Base-by-base conservation (phyloP, 179 eudicot species). In the Corrigiola litoralis region DNA sequence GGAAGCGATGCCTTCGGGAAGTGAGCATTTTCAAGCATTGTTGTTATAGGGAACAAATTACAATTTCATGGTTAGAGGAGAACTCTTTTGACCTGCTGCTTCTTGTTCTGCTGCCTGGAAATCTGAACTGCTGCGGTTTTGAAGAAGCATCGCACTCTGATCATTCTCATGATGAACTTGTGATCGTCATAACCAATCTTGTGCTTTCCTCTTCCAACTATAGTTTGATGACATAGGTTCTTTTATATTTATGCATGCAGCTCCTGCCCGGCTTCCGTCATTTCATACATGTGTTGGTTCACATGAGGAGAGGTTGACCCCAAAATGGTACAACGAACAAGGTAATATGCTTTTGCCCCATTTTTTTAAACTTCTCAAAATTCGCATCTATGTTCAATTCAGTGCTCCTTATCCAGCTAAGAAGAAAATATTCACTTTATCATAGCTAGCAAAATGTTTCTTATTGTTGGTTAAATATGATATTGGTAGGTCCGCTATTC, bases 311-410 rank as follows among this genome's bases (percentile, higher is more conserved):
- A 82, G 83, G 67, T 61, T 95, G 76, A 81, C 97, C 11, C 86
- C 88, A 56, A 91, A 87, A 73, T 95, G 99, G 99, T 95, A 95
- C 71, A 95, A 95, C 77, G 99, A 95, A 69, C 85, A 95, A 69
- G 99, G 99, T 95, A 86, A 80, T 55, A 48, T n/a, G n/a, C 21
- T 32, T 58, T 52, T 61, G 16, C 56, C 61, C 40, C 23, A 13
- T 65, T 31, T 48, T 29, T 25, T 63, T 54, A 9, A 49, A 2
- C 18, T 40, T 61, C 12, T 32, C 37, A 20, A 21, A 29, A 34
- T 49, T 41, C 48, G 16, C 49, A 8, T 38, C 17, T 38, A 2
- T 68, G 61, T 46, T 38, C 18, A 23, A 31, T 47, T 51, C 16
- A 41, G 29, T 36, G 42, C 23, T 12, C n/a, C 8, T 14, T 46